A percentile compares a stretch with the other conserved stretches of the same genome.
Evolutionary conservation across 176 grass and related monocot species (phyloP).

Genomic region (Musa itinerans): DNA sequence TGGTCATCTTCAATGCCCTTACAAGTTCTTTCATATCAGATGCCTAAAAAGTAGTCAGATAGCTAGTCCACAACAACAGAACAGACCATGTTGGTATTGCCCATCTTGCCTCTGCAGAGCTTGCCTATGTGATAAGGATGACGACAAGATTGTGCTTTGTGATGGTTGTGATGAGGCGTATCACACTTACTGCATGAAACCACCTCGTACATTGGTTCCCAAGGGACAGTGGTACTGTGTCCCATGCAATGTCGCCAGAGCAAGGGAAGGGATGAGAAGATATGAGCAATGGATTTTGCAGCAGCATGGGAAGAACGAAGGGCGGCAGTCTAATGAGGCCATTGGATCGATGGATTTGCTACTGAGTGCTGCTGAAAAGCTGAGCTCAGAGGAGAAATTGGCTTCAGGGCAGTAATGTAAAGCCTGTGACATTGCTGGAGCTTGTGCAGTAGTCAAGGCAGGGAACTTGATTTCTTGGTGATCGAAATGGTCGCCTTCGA

Average conservation of each 20-base stretch:
- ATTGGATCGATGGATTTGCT: conserved; percentile 49
- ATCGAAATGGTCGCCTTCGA: background rate
- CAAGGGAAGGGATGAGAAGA: conserved; percentile 36
- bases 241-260: conserved; percentile 27
- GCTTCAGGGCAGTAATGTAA: background rate
- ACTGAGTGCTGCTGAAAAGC: conserved; percentile 28
- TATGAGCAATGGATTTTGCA: conserved; percentile 39
- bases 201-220: conserved; percentile 45
- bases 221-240: conserved; percentile 55
- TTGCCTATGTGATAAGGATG: conserved; percentile 62
- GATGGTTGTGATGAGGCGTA: conserved; percentile 79
- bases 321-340: conserved; percentile 17
- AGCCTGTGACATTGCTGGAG: background rate
- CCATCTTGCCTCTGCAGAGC: conserved; percentile 77
- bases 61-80: conserved; percentile 29
- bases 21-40: conserved; percentile 70
- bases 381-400: conserved; percentile 21
- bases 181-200: conserved; percentile 79
- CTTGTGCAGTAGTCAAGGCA: background rate
- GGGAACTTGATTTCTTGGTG: background rate
- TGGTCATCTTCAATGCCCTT: conserved; percentile 52
- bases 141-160: conserved; percentile 65
- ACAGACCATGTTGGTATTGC: conserved; percentile 62
- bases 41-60: conserved; percentile 62
- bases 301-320: conserved; percentile 30